Percentiles rank a stretch among this genome's conserved stretches.
phyloP scores from a whole-genome alignment of 345 rosid genomes.

The Cardamine occulta region DNA sequence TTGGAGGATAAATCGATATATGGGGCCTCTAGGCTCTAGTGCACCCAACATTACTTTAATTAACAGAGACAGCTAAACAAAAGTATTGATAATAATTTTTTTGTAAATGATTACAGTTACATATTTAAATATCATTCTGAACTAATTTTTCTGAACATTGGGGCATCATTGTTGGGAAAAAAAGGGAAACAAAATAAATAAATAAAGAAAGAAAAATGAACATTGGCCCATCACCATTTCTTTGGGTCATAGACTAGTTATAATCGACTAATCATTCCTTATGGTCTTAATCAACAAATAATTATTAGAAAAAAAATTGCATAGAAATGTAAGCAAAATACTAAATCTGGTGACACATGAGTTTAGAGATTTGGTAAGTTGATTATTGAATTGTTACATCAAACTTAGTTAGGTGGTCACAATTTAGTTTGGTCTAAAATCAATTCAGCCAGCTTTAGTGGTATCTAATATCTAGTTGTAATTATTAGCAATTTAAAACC shows the following conservation, averaged over 20 bases:
- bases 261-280: constrained; percentile 34
- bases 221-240: constrained; percentile 24
- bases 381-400: constrained; percentile 31
- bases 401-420: constrained; percentile 25
- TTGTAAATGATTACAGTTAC: constrained; percentile 8
- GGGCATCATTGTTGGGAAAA: constrained; percentile 21
- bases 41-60: constrained; percentile 37
- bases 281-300: constrained; percentile 7
- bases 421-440: constrained; percentile 15
- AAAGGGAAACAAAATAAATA: neutral
- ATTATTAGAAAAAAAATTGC: neutral
- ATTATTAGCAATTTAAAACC: neutral
- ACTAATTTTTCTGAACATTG: constrained; percentile 29
- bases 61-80: constrained; percentile 40
- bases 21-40: constrained; percentile 28
- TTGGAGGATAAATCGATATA: constrained; percentile 16
- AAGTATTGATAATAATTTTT: constrained; percentile 9
- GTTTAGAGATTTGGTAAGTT: constrained; percentile 23
- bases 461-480: neutral
- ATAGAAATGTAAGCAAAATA: neutral
- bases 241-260: constrained; percentile 9
- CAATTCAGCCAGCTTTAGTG: constrained; percentile 9
- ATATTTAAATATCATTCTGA: constrained; percentile 4
- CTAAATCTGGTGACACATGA: neutral
- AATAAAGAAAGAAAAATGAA: neutral